Evolutionary conservation across 192 early-diverging fungal species (phyloP).

Genomic region (Tieghemiomyces parasiticus): DNA sequence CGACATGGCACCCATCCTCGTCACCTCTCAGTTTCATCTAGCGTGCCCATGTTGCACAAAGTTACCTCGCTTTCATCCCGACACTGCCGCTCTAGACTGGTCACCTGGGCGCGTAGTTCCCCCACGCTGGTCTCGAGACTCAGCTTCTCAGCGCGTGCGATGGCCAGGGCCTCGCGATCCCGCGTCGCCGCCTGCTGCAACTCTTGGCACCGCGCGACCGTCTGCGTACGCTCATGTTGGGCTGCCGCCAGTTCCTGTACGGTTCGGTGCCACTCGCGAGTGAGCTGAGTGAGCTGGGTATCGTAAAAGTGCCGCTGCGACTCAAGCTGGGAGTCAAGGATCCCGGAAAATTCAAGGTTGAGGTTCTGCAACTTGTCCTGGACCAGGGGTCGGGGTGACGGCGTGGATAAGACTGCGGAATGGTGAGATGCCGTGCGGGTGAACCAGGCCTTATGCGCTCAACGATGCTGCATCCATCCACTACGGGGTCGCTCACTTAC

Average conservation of each 20-base stretch:
- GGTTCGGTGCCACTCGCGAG: conserved; percentile 42
- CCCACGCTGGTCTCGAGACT: conserved; percentile 40
- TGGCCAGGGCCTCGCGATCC: conserved; percentile 17
- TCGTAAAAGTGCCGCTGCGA: conserved; percentile 82
- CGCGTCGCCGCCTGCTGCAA: conserved; percentile 13
- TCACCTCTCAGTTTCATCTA: too few relatives aligned
- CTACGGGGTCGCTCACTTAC: too few relatives aligned
- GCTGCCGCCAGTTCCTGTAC: conserved; percentile 12
- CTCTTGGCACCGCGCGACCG: conserved; percentile 11
- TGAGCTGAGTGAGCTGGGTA: conserved; percentile 35
- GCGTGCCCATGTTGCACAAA: conserved; percentile 18
- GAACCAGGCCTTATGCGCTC: too few relatives aligned
- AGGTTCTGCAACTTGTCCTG: conserved; percentile 63
- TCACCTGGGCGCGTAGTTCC: conserved; percentile 35
- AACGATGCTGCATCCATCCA: too few relatives aligned
- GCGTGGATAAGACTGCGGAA: too few relatives aligned
- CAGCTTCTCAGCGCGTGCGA: conserved; percentile 26
- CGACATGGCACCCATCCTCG: too few relatives aligned
- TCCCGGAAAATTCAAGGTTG: conserved; percentile 63
- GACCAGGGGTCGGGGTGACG: too few relatives aligned
- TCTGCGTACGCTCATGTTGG: conserved; percentile 6
- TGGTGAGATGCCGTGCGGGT: too few relatives aligned
- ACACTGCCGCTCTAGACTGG: conserved; percentile 37
- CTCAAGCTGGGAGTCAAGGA: conserved; percentile 74
- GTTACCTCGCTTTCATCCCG: conserved; percentile 61